Evolutionary conservation across 2,329 filamentous ascomycete species (phyloP).

Genomic region (Pestalotiopsis sp.): DNA sequence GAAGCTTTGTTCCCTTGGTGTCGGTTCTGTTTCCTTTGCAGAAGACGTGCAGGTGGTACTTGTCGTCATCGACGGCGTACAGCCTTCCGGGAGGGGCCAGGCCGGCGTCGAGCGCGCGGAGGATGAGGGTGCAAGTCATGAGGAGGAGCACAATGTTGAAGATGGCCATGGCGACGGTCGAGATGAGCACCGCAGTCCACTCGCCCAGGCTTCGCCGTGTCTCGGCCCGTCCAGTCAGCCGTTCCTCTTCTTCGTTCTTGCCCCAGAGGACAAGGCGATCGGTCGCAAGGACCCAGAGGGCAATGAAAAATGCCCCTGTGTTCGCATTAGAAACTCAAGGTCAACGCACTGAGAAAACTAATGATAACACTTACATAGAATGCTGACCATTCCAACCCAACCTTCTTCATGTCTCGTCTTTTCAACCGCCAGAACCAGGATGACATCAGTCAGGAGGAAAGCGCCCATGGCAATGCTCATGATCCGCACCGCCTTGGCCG

Average conservation of each 20-base stretch:
- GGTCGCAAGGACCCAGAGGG: conserved; percentile 76
- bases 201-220: conserved; percentile 79
- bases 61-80: conserved; percentile 80
- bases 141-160: conserved; percentile 73
- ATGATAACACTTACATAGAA: conserved; percentile 57
- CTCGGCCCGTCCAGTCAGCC: conserved; percentile 87
- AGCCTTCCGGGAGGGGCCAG: conserved; percentile 74
- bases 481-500: conserved; percentile 78
- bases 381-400: conserved; percentile 86
- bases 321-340: conserved; percentile 16
- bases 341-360: not conserved
- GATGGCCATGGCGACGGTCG: conserved; percentile 71
- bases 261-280: conserved; percentile 89
- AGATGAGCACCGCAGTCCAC: conserved; percentile 80
- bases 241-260: conserved; percentile 89
- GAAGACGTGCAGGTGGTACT: conserved; percentile 85
- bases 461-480: conserved; percentile 69
- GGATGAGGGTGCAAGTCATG: conserved; percentile 76
- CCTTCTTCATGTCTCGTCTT: conserved; percentile 82
- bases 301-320: conserved; percentile 73
- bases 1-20: conserved; percentile 56
- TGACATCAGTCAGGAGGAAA: conserved; percentile 73
- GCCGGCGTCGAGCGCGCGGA: conserved; percentile 79
- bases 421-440: conserved; percentile 77
- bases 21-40: conserved; percentile 76